phyloP scores from a whole-genome alignment of 345 rosid species.

The Lumnitzera littorea region DNA sequence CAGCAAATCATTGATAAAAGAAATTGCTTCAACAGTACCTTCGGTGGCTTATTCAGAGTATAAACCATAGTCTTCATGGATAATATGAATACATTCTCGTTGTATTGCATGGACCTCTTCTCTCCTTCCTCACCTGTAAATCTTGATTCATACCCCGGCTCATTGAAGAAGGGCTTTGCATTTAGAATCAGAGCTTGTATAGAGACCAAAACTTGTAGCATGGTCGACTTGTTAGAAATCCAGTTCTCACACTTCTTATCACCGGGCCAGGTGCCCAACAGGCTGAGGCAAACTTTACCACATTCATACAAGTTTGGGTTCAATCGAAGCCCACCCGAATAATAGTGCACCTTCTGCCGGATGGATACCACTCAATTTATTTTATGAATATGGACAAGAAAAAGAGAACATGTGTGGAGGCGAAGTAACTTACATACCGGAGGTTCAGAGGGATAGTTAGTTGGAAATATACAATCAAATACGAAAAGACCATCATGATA shows the following conservation, averaged over 20 bases:
- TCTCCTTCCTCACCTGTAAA: conserved; percentile 27
- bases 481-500: conserved; percentile 63
- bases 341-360: conserved; percentile 44
- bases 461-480: conserved; percentile 53
- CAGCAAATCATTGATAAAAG: neutral
- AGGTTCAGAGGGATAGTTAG: conserved; percentile 37
- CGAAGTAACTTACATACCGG: conserved; percentile 28
- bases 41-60: conserved; percentile 42
- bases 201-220: conserved; percentile 61
- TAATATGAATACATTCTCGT: conserved; percentile 28
- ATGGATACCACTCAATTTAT: conserved; percentile 7
- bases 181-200: conserved; percentile 51
- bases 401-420: neutral
- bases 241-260: conserved; percentile 33
- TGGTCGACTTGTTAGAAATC: conserved; percentile 46
- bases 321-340: conserved; percentile 54
- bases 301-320: conserved; percentile 53
- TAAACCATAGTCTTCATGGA: conserved; percentile 59
- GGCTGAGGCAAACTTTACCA: conserved; percentile 64
- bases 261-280: conserved; percentile 60
- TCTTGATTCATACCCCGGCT: conserved; percentile 42
- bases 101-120: conserved; percentile 27
- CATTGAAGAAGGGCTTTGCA: conserved; percentile 45
- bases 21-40: conserved; percentile 22
- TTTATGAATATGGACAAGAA: neutral